Base-by-base conservation (phyloP, 106 monocot species). In the Dioscorea zingiberensis region DNA sequence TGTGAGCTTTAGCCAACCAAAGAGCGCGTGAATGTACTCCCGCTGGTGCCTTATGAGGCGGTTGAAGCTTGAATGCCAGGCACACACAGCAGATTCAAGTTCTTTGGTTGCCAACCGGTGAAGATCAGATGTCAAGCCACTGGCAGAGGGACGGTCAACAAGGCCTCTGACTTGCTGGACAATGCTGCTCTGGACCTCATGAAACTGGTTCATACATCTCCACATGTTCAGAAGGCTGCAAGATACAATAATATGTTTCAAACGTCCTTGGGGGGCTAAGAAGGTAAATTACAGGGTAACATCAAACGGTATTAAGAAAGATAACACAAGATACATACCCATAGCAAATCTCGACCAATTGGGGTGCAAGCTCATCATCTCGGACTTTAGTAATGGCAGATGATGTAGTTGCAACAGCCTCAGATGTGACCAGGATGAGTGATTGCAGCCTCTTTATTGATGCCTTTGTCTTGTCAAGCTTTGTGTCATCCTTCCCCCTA, bases 91-190 rank as follows among this genome's bases (percentile, higher is more conserved):
- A 67, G 83, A 83, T 62, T 91, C 94, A 21, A 94, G 87, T 69
- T 94, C 90, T 18, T 71, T 81, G 15, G 94, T 94, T 12, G 85
- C 90, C 23, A 90, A 75, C 47, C 94, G 79, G 49, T 90, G 94
- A 23, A 85, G 85, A 47, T 90, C 87, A 6, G 87, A 87, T 25
- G 94, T 94, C 5, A 80, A 67, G 17, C 85, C 87, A 2, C 68
- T 69, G 2, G 71, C 59, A 21, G 71, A 13, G 9, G 78, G 57
- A 7, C 73, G 70, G 68, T 85, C 71, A 51, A 85, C 71, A 28
- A 94, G 94, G 54, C 90, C 94, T 47, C 90, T 73, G 48, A 94
- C 94, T 80, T 94, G 94, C 55, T 91, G 90, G 48, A 91, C 90
- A 27, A 94, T 91, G 25, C 80, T 73, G 64, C 78, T 85, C 64